Base-by-base conservation (phyloP, 148 eudicot species). In the Rheum nobile region DNA sequence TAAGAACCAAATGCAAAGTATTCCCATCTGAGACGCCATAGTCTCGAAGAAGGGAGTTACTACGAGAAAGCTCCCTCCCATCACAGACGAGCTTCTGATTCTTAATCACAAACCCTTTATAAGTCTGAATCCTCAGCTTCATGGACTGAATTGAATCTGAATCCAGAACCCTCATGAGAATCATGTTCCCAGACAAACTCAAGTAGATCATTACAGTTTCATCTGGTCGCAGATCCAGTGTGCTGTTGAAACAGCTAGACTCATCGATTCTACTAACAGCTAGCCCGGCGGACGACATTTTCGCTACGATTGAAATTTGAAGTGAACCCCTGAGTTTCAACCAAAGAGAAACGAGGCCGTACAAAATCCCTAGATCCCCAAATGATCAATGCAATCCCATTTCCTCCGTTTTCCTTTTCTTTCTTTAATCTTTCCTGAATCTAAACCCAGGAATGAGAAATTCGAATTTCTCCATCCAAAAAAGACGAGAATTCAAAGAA, bases 11-110 rank as follows among this genome's bases (percentile, higher is more conserved):
- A 78, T 94, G 98, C 75, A 94, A 71, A 31, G 91, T 85, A 77
- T 91, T 90, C 21, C 98, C 98, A 83, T 91, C 84, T 4, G 83
- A 67, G 47, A 94, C 90, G 5, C 91, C 97, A 71, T 94, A 94
- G 50, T 94, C 98, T 29, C 87, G 79, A 6, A 95, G 83, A 2
- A 86, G 83, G 22, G 97, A 90, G 79, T 91, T 75, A 72, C 90
- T 86, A 44, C 97, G 81, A 21, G 93, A 84, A 70, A 95, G 70
- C 79, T 91, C 98, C 74, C 97, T 79, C 3, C 98, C 98, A 21
- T 86, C 88, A 83, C 88, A 95, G 19, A 95, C 85, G 74, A 95
- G 81, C 76, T 85, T 95, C 80, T 88, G 96, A n/a, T 85, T 81
- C 73, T 90, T 86, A 48, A 85, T 85, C 59, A 83, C 82, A 83